These are phyloP conservation scores for Arabidopsis thaliana DNA, from an alignment of 345 rosid species.

Conservation along the genomic window TAIR10.1 NC_003074.8:808501-809000, in stretches of 20 bases:
- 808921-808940: conserved; percentile 40
- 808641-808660: too few species aligned
- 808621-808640: too few species aligned
- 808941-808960: conserved; percentile 26
- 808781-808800: conserved; percentile 73
- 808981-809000: conserved; percentile 67
- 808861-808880: conserved; percentile 68
- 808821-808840: conserved; percentile 68
- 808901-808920: conserved; percentile 72
- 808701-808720: neutral
- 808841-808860: conserved; percentile 70
- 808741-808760: conserved; percentile 79
- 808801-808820: conserved; percentile 58
- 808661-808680: neutral
- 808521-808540: neutral
- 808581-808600: too few species aligned
- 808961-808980: conserved; percentile 58
- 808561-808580: too few species aligned
- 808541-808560: neutral
- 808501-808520: neutral
- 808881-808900: conserved; percentile 70
- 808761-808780: conserved; percentile 87
- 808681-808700: neutral
- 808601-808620: too few species aligned
- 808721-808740: conserved; percentile 55